Evolutionary conservation across 352 stramenopile species (phyloP), one percentile per base, ranked within the genome.

Genomic region (Plasmopara halstedii): DNA sequence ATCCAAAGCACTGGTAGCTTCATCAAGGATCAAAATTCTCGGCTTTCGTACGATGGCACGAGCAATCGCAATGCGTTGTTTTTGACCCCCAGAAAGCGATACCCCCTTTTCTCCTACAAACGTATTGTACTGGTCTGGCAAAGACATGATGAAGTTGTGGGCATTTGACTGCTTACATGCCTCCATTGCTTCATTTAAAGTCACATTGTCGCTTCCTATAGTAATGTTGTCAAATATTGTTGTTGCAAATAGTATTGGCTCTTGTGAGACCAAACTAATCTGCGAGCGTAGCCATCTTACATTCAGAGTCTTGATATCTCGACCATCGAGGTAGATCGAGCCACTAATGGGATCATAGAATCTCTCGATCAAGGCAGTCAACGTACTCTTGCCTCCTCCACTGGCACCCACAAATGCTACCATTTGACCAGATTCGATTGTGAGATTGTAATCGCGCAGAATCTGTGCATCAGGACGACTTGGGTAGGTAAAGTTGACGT

Each of bases 1-100:
- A 20, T 42, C 36, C 18, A 42, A n/a, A 18, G 36, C 36, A 27
- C 36, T 42, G 15, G 36, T 42, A 14, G 36, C 36, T 42, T 42
- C 36, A n/a, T 42, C 36, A 18, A 42, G 20, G 4, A 42, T 6
- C 20, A 42, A 29, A 25, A 42, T 42, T 11, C 15, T 29, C 0
- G 36, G 36, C 13, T 42, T 27, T 25, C 21, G 26, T 25, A 42
- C 15, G n/a, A 42, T 42, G 18, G 36, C 36, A 29, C 36, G 18
- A 17, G 36, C 36, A 29, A 42, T 42, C 7, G 36, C 36, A n/a
- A 42, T 42, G 18, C 36, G 36, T 11, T 42, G 36, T 20, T 42
- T 42, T n/a, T 42, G 36, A 29, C 36, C 36, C 15, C 36, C 36
- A 29, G 36, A 42, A 8, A 42, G 19, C 36, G 26, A 20, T 29